Percentiles rank a stretch among this genome's conserved stretches.
phyloP scores from a whole-genome alignment of 2,329 filamentous ascomycete species.

The Ophioceras dolichostomum region DNA sequence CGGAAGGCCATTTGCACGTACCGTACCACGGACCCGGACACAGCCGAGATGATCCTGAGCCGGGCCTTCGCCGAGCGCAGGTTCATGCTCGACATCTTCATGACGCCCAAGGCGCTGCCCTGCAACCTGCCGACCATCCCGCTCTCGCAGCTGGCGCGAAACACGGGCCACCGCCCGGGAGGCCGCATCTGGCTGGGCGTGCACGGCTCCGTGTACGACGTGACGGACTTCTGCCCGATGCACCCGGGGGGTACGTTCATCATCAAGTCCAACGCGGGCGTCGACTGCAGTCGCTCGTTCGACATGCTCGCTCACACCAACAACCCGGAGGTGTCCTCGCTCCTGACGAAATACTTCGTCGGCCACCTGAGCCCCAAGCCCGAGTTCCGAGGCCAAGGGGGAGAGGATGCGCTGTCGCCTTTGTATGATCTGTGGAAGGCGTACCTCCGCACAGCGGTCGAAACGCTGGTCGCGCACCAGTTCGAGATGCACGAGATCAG shows the following conservation, averaged over 20 bases:
- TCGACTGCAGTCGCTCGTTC: slow-evolving; percentile 38
- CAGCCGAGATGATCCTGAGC: slow-evolving; percentile 34
- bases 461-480: slow-evolving; percentile 37
- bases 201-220: slow-evolving; percentile 38
- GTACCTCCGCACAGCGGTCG: slow-evolving; percentile 33
- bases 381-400: slow-evolving; percentile 29
- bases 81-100: slow-evolving; percentile 45
- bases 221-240: slow-evolving; percentile 39
- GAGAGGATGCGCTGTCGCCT: slow-evolving; percentile 22
- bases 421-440: slow-evolving; percentile 37
- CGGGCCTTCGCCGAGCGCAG: slow-evolving; percentile 40
- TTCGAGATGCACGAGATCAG: slow-evolving; percentile 40
- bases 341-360: slow-evolving; percentile 41
- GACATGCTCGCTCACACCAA: slow-evolving; percentile 41
- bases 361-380: slow-evolving; percentile 36
- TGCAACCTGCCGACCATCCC: slow-evolving; percentile 38
- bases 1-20: slow-evolving; percentile 40
- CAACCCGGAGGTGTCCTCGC: slow-evolving; percentile 38
- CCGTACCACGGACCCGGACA: slow-evolving; percentile 36
- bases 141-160: slow-evolving; percentile 31
- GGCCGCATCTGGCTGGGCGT: slow-evolving; percentile 37
- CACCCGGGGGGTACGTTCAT: slow-evolving; percentile 40
- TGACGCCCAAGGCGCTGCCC: slow-evolving; percentile 38
- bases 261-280: slow-evolving; percentile 38
- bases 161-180: slow-evolving; percentile 35